phyloP scores from a whole-genome alignment of 2,329 filamentous ascomycete genomes.

The Keithomyces neogunnii region DNA sequence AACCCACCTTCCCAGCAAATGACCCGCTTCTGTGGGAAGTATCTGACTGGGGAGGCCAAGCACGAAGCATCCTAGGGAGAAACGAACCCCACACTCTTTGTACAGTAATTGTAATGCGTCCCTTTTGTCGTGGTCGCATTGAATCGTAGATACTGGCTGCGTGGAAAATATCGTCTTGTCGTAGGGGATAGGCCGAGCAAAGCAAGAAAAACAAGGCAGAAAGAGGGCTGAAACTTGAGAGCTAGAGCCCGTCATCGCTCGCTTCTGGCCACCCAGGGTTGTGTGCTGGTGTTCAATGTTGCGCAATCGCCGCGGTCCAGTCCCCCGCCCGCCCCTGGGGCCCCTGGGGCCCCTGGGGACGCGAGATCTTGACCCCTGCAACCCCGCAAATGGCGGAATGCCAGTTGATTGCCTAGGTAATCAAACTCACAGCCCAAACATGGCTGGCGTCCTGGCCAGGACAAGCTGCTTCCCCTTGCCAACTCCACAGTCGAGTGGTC shows the following conservation, averaged over 20 bases:
- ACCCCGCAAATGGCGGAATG: conserved; percentile 8
- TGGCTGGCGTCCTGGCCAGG: not conserved
- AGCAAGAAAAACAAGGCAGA: too few species aligned
- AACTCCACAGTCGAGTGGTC: not conserved
- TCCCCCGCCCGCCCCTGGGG: not conserved
- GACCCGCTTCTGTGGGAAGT: not conserved
- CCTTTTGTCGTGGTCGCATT: not conserved
- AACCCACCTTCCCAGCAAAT: not conserved
- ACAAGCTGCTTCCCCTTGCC: not conserved
- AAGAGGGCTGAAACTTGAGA: too few species aligned
- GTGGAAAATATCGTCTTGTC: not conserved
- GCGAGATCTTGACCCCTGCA: conserved; percentile 6
- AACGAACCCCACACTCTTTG: too few species aligned
- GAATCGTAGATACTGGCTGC: not conserved
- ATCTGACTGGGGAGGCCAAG: not conserved
- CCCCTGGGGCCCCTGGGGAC: not conserved
- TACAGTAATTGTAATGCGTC: not conserved
- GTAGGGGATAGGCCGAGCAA: too few species aligned
- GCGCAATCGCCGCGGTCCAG: not conserved
- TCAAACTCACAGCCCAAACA: not conserved
- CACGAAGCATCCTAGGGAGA: not conserved
- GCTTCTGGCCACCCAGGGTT: not conserved
- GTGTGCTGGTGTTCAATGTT: not conserved
- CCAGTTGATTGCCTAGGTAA: conserved; percentile 1
- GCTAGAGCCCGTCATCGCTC: not conserved